phyloP scores from a whole-genome alignment of 1,284 basidiomycete species.

The Hortiboletus rubellus region DNA sequence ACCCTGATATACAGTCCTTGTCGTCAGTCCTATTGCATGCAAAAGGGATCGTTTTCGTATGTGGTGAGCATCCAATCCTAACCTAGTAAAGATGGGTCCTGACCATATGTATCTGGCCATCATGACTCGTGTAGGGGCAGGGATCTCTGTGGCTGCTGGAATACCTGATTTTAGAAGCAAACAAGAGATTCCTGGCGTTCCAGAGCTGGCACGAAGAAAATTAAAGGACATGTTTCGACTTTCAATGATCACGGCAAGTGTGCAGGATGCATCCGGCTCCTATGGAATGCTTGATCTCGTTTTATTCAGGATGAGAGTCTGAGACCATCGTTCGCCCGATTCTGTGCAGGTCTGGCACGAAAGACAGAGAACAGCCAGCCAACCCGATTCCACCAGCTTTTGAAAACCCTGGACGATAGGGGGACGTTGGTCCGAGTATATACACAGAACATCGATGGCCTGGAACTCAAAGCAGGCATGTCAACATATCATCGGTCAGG shows the following conservation, averaged over 20 bases:
- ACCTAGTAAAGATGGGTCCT: too few species aligned
- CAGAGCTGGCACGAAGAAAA: not conserved
- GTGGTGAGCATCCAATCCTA: too few species aligned
- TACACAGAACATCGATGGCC: slow-evolving; percentile 17
- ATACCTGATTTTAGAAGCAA: not conserved
- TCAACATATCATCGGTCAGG: slow-evolving; percentile 7
- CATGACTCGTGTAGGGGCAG: not conserved
- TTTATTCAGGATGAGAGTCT: too few species aligned
- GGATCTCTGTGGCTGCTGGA: not conserved
- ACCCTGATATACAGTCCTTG: too few species aligned
- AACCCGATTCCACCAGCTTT: slow-evolving; percentile 12
- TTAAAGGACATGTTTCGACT: slow-evolving; percentile 1
- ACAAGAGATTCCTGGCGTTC: not conserved
- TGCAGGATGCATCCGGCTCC: too few species aligned
- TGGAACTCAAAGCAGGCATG: slow-evolving; percentile 9
- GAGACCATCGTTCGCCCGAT: not conserved
- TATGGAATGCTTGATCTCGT: too few species aligned
- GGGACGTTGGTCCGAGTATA: slow-evolving; percentile 3
- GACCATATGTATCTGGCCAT: too few species aligned
- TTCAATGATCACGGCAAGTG: not conserved
- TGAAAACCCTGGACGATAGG: slow-evolving; percentile 7
- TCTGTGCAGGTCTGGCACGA: not conserved
- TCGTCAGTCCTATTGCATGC: too few species aligned
- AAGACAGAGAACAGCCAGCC: not conserved
- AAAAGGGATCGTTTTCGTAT: too few species aligned